Evolutionary conservation across 441 rosid genomes (phyloP), one percentile per base, ranked within the genome.

Genomic region (Gossypium schwendimanii): DNA sequence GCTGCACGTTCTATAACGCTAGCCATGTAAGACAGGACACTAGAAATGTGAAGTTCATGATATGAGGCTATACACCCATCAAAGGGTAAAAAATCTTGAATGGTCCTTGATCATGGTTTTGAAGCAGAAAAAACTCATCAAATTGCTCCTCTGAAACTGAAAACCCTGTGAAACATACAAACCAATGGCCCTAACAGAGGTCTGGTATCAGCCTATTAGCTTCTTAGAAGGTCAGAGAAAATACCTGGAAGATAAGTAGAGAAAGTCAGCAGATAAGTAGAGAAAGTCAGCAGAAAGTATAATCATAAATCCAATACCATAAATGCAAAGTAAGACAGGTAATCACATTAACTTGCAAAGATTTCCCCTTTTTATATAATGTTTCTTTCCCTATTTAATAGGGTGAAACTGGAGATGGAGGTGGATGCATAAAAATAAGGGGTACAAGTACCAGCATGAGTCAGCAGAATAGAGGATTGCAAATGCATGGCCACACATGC

Each of bases 221-320:
- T 88, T 87, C 97, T 80, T 87, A 93, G 97, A 87, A 86, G 92
- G 88, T 94, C 95, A 94, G 91, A 89, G 86, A 91, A 91, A 88
- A 84, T 94, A 94, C 98, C 97, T 92, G 99, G 98, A 91, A 94
- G 82, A 79, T 75, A 87, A 85, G 87, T 87, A 83, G 54, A 72
- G 52, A 67, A 81, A 77, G 90, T 94, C 89, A 94, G 96, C 74
- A 70, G n/a, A n/a, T n/a, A n/a, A n/a, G n/a, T n/a, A n/a, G n/a
- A n/a, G n/a, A n/a, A n/a, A n/a, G n/a, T n/a, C n/a, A n/a, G n/a
- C n/a, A n/a, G 58, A 70, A 21, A 39, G 75, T 33, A 76, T n/a
- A 70, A 59, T 63, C 60, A 69, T 39, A 23, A 54, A 50, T 61
- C 54, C 47, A 9, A 69, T 4, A 69, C 28, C 23, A 58, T 24